phyloP scores from a whole-genome alignment of 2,329 filamentous ascomycete genomes.

The Boeremia lycopersici region DNA sequence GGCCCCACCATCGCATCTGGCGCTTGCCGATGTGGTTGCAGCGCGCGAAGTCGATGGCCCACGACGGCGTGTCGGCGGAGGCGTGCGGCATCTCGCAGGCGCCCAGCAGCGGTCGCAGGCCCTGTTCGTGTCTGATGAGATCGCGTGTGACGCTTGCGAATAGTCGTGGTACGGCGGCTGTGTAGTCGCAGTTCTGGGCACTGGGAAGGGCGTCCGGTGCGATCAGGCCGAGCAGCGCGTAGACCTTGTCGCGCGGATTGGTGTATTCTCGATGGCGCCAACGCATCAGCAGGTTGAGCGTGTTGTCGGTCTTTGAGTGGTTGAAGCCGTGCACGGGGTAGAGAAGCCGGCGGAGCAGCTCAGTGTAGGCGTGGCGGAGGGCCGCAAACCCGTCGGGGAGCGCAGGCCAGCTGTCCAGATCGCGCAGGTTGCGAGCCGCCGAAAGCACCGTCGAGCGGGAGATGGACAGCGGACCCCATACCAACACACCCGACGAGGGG shows the following conservation, averaged over 20 bases:
- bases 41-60: slow-evolving; percentile 27
- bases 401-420: not conserved
- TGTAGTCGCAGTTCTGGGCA: slow-evolving; percentile 16
- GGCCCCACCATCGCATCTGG: slow-evolving; percentile 28
- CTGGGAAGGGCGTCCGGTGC: not conserved
- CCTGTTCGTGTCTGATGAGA: slow-evolving; percentile 14
- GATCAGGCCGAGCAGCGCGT: slow-evolving; percentile 27
- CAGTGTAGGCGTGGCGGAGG: slow-evolving; percentile 1
- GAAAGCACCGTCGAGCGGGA: not conserved
- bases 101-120: slow-evolving; percentile 19
- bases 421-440: slow-evolving; percentile 11
- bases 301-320: slow-evolving; percentile 9
- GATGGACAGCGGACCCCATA: slow-evolving; percentile 21
- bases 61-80: slow-evolving; percentile 13
- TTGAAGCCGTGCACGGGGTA: slow-evolving; percentile 25
- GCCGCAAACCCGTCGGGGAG: slow-evolving; percentile 6
- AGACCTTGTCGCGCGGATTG: slow-evolving; percentile 33
- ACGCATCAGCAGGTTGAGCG: slow-evolving; percentile 24
- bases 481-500: slow-evolving; percentile 10
- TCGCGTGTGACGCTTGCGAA: slow-evolving; percentile 22
- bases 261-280: slow-evolving; percentile 27
- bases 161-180: not conserved
- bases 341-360: slow-evolving; percentile 17
- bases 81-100: slow-evolving; percentile 19
- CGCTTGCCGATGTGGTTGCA: slow-evolving; percentile 20